Conservation (phyloP, 306 rosid genomes). For the Quercus cerris region DNA sequence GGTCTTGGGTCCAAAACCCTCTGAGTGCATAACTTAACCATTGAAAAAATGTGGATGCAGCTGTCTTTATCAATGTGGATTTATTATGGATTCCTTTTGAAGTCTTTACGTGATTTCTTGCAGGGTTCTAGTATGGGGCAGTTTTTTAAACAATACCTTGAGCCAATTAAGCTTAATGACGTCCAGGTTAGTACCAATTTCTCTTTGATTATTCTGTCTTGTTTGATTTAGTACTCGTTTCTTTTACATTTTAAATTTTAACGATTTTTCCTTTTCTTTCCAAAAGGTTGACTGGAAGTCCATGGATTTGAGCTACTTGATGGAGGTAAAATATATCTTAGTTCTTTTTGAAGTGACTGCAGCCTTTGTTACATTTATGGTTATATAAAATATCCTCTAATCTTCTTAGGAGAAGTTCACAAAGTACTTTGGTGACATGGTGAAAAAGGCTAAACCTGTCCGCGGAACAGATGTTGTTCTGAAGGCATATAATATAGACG, state of each 20-base stretch:
- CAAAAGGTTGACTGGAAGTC: conserved; percentile 83
- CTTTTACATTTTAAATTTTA: conserved; percentile 25
- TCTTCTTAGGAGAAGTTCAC: conserved; percentile 58
- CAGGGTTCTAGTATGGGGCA: conserved; percentile 98
- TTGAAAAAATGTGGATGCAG: background rate
- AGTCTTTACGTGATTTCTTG: conserved; percentile 18
- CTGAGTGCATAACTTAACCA: too few species aligned
- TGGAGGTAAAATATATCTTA: conserved; percentile 54
- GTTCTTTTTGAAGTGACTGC: background rate
- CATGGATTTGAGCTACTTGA: conserved; percentile 83
- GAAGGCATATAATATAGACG: conserved; percentile 64
- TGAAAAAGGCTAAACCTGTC: conserved; percentile 68
- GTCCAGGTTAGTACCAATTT: conserved; percentile 46
- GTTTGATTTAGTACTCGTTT: conserved; percentile 11
- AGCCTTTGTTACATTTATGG: conserved; percentile 15
- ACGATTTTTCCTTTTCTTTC: conserved; percentile 25
- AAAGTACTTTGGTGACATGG: conserved; percentile 53
- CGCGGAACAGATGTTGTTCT: conserved; percentile 63
- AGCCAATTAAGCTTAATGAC: conserved; percentile 88
- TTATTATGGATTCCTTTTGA: conserved; percentile 14
- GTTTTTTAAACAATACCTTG: conserved; percentile 82
- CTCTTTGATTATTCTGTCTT: background rate
- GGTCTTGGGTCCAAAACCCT: too few species aligned
- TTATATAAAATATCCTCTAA: conserved; percentile 18
- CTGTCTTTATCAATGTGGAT: background rate